Conservation (phyloP, 441 rosid species). For the Rhodomyrtus psidioides region DNA sequence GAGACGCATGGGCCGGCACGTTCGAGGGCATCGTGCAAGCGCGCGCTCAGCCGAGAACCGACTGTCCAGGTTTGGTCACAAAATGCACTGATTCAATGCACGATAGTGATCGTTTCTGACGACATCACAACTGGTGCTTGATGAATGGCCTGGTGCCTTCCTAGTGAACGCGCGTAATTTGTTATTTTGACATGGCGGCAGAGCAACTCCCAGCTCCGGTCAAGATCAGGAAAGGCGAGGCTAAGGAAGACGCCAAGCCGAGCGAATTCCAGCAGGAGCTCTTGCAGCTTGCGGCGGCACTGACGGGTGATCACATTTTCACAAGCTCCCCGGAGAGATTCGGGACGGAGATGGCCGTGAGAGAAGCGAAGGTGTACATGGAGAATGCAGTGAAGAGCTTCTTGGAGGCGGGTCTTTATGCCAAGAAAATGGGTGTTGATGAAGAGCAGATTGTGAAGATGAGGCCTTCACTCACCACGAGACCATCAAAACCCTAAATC, state of each 20-base stretch:
- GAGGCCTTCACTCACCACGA: slow-evolving; percentile 73
- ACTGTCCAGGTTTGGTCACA: slow-evolving; percentile 55
- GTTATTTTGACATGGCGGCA: not conserved
- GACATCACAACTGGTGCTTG: not conserved
- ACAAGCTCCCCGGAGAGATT: slow-evolving; percentile 37
- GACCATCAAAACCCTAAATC: slow-evolving; percentile 25
- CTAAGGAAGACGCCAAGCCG: slow-evolving; percentile 49
- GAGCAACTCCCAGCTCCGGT: slow-evolving; percentile 49
- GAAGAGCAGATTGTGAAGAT: slow-evolving; percentile 64
- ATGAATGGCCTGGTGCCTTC: not conserved
- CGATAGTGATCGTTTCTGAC: not conserved
- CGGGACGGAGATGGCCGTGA: slow-evolving; percentile 60
- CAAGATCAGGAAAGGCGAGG: slow-evolving; percentile 43
- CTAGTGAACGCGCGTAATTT: not conserved
- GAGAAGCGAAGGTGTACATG: slow-evolving; percentile 67
- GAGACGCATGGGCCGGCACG: slow-evolving; percentile 89
- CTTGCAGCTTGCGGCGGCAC: slow-evolving; percentile 65
- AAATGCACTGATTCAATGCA: not conserved
- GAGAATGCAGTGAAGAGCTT: slow-evolving; percentile 68
- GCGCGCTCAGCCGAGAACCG: slow-evolving; percentile 59
- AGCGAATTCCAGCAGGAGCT: slow-evolving; percentile 82
- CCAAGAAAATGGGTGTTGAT: slow-evolving; percentile 68
- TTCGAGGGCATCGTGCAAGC: slow-evolving; percentile 55
- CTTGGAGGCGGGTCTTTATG: slow-evolving; percentile 52
- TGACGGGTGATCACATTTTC: slow-evolving; percentile 54